Percentiles rank a stretch among this genome's conserved stretches.
phyloP scores from a whole-genome alignment of 1,139 yeast genomes.

The Ogataea hybrid region DNA sequence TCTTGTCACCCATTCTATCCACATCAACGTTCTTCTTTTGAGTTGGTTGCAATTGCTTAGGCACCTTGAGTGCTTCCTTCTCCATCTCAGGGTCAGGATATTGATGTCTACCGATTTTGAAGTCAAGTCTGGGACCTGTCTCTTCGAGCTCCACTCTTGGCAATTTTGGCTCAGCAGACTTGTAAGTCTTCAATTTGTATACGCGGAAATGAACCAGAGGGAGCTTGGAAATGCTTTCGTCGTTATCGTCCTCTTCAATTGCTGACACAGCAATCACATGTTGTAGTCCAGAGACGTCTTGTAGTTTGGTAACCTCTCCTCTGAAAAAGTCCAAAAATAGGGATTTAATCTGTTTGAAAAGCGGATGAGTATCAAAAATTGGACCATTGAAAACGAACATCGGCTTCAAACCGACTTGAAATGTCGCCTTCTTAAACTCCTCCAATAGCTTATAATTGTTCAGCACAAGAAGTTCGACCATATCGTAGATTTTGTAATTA shows the following conservation, averaged over 20 bases:
- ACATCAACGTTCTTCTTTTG: conserved; percentile 86
- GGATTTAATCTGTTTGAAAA: conserved; percentile 81
- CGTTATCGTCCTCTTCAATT: conserved; percentile 71
- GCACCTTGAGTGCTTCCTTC: conserved; percentile 81
- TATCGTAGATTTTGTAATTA: conserved; percentile 86
- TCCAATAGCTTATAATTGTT: conserved; percentile 66
- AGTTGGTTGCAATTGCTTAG: conserved; percentile 80
- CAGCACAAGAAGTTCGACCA: conserved; percentile 83
- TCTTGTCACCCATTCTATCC: conserved; percentile 93
- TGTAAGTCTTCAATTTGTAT: conserved; percentile 76
- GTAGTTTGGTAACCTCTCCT: conserved; percentile 79
- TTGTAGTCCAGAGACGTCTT: conserved; percentile 94
- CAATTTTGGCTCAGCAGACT: conserved; percentile 74
- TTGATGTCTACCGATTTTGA: conserved; percentile 84
- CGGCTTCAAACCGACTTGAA: conserved; percentile 89
- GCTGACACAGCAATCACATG: conserved; percentile 83
- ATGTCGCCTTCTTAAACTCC: conserved; percentile 80
- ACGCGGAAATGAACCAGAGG: conserved; percentile 90
- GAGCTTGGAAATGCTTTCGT: conserved; percentile 45
- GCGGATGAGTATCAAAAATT: conserved; percentile 86
- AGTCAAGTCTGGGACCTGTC: conserved; percentile 94
- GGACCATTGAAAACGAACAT: conserved; percentile 94
- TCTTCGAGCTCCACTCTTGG: conserved; percentile 95
- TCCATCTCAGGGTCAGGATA: conserved; percentile 86
- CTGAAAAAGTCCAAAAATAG: conserved; percentile 88